phyloP scores from a whole-genome alignment of 169 alveolate genomes.

The Plasmodium chabaudi region DNA sequence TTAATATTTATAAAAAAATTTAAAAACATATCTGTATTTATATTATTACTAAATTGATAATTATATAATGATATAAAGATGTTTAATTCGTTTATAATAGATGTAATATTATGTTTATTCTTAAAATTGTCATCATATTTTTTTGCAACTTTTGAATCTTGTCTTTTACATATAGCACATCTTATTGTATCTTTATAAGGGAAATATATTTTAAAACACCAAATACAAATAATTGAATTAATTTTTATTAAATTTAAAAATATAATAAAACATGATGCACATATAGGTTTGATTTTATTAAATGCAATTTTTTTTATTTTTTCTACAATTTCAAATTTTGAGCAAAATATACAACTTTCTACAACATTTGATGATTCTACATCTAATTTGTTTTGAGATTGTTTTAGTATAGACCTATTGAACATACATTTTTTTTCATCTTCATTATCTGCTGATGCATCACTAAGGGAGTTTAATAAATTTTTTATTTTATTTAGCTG shows the following conservation, averaged over 20 bases:
- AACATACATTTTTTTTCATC: not conserved
- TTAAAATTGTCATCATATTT: not conserved
- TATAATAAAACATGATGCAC: constrained; percentile 26
- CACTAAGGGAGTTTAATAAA: too few species aligned
- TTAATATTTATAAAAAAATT: constrained; percentile 37
- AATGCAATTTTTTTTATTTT: constrained; percentile 16
- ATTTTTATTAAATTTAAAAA: constrained; percentile 24
- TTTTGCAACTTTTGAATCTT: not conserved
- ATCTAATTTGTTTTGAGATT: not conserved
- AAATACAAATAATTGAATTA: constrained; percentile 18
- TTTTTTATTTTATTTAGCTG: too few species aligned
- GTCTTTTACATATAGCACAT: constrained; percentile 22
- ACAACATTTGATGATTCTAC: not conserved
- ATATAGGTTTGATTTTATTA: constrained; percentile 33
- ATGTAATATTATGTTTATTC: constrained; percentile 1
- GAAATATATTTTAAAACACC: constrained; percentile 31
- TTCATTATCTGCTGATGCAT: not conserved
- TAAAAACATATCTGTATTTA: constrained; percentile 18
- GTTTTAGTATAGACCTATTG: not conserved
- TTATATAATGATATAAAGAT: constrained; percentile 19
- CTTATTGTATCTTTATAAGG: not conserved
- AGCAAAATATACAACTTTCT: constrained; percentile 9
- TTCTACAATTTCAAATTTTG: constrained; percentile 1
- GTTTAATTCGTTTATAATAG: constrained; percentile 21
- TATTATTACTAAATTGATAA: constrained; percentile 8